Evolutionary conservation across 257 asterid genomes (phyloP), one percentile per base, ranked within the genome.

Genomic region (Perilla frutescens): DNA sequence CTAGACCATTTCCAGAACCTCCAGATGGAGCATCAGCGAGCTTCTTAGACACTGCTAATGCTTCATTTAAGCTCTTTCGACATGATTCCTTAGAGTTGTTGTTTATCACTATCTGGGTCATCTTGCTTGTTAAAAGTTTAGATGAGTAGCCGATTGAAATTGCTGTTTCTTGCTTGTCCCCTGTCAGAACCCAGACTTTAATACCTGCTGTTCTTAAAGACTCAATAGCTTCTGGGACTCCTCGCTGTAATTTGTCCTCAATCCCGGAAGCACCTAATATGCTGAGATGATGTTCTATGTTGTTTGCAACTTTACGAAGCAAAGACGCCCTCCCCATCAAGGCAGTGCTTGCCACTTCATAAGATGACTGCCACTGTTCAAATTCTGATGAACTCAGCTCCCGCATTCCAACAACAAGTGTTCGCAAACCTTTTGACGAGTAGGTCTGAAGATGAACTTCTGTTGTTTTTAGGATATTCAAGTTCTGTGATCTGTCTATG

Each of bases 101-200:
- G 77, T 90, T 90, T 34, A 95, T 83, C 64, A 90, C 84, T 55
- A 95, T 90, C 80, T 84, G 94, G 43, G 84, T 87, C 98, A 92
- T 90, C 15, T 63, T 80, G 80, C 88, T 75, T 4, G 99, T 92
- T 75, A 95, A 81, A 51, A 95, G 99, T 87, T 84, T 92, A 13
- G 98, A 92, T 2, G 99, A 95, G 81, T 85, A 85, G 60, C 99
- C 99, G 60, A 95, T 95, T 15, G 99, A 92, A 75, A 95, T 90
- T 1, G 99, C 99, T 3, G 99, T 95, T 86, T 95, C 98, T 85
- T 92, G 98, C 86, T 95, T 95, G 86, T 95, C 99, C 63, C 99
- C 99, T 4, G 99, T 95, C 77, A 95, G 84, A 85, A 95, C 94
- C 99, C 99, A 95, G 26, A 95, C 96, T 78, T 92, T 95, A 48